Conservation (phyloP, 148 eudicot species). For the Silene latifolia region DNA sequence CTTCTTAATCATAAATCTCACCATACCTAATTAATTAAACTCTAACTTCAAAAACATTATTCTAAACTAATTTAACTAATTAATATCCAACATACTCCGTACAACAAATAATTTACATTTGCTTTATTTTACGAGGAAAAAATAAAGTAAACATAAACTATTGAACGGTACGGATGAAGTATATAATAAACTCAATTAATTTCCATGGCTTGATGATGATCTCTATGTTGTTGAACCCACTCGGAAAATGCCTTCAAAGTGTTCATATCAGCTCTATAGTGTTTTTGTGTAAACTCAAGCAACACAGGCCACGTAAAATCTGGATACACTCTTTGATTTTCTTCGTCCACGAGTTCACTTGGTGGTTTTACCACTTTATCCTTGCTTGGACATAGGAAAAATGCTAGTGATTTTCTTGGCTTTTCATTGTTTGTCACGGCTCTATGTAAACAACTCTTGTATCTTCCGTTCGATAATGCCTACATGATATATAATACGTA, state of each 20-base stretch:
- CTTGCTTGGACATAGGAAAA: slow-evolving; percentile 58
- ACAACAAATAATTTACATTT: too few species aligned
- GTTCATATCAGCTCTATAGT: slow-evolving; percentile 68
- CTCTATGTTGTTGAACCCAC: slow-evolving; percentile 37
- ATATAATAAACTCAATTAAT: neutral
- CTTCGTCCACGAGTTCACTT: slow-evolving; percentile 40
- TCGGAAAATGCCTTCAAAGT: slow-evolving; percentile 54
- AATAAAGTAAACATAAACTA: too few species aligned
- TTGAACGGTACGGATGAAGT: too few species aligned
- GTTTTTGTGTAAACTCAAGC: slow-evolving; percentile 66
- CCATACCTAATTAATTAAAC: slow-evolving; percentile 15
- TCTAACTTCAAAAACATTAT: neutral
- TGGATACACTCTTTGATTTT: slow-evolving; percentile 50
- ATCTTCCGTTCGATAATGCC: slow-evolving; percentile 72
- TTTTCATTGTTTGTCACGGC: slow-evolving; percentile 62
- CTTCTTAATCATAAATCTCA: neutral
- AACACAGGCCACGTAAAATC: slow-evolving; percentile 65
- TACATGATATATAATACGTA: slow-evolving; percentile 7
- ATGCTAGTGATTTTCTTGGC: slow-evolving; percentile 67
- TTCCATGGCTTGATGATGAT: neutral
- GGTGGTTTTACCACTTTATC: slow-evolving; percentile 66
- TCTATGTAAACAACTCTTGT: slow-evolving; percentile 73
- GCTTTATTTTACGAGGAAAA: too few species aligned
- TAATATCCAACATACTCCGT: neutral
- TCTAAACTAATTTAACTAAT: neutral